Evolutionary conservation across 169 alveolate species (phyloP).

Genomic region (Eimeria sp.): DNA sequence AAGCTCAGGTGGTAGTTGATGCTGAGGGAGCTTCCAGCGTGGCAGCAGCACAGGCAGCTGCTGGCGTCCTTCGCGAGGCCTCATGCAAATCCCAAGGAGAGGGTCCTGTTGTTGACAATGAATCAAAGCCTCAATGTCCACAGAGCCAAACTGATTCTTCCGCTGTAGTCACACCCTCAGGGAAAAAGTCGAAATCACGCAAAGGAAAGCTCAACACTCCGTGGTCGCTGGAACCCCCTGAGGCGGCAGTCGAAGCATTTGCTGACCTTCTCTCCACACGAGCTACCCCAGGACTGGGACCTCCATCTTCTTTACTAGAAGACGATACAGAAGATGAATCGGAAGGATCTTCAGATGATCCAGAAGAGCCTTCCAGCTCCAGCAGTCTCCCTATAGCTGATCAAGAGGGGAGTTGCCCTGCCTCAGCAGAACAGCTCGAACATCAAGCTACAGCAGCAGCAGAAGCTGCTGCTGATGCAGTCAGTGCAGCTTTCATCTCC

Average conservation of each 20-base stretch:
- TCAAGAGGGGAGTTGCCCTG: not conserved
- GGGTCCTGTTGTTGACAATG: not conserved
- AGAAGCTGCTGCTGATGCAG: not conserved
- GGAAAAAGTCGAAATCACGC: not conserved
- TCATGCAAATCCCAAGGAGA: not conserved
- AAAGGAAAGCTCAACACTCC: not conserved
- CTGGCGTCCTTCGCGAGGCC: slow-evolving; percentile 1
- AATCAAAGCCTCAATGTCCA: not conserved
- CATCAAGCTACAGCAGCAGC: not conserved
- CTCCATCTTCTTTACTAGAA: not conserved
- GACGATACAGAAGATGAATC: not conserved
- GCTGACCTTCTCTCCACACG: slow-evolving; percentile 24
- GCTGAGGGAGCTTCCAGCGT: slow-evolving; percentile 22
- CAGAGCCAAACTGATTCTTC: not conserved
- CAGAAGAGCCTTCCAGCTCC: not conserved
- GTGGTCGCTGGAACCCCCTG: slow-evolving; percentile 21
- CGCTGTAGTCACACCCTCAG: not conserved
- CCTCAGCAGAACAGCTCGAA: not conserved
- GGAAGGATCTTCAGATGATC: not conserved
- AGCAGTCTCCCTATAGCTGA: not conserved
- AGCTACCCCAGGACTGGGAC: not conserved
- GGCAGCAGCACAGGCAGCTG: slow-evolving; percentile 64
- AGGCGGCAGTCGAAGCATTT: slow-evolving; percentile 52
- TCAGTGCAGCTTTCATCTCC: not conserved
- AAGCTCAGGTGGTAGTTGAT: slow-evolving; percentile 15